These are phyloP conservation scores for Candida dendrica DNA, from an alignment of 805 yeast species.

Conservation along the genomic window DNA sequence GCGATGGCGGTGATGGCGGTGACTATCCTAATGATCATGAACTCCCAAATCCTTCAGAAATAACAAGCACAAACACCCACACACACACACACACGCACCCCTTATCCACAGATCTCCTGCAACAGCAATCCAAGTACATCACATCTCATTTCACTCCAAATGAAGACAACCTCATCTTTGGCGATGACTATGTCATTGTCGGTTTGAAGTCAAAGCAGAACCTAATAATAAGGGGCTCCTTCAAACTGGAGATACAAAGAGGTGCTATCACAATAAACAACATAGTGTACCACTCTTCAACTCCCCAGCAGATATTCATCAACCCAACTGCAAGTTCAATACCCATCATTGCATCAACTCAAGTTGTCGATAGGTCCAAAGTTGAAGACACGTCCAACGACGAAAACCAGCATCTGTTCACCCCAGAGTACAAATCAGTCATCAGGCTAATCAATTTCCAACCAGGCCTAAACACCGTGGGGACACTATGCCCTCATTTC, in stretches of 20 bases:
- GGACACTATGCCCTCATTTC: conserved; percentile 35
- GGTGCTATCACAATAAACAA: conserved; percentile 43
- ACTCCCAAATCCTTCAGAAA: too few species aligned
- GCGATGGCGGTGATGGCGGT: too few species aligned
- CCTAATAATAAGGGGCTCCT: conserved; percentile 42
- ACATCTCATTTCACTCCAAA: conserved; percentile 31
- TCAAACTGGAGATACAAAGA: conserved; percentile 31
- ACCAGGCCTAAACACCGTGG: conserved; percentile 41
- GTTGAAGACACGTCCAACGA: conserved; percentile 22
- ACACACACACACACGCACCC: neutral
- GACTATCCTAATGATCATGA: too few species aligned
- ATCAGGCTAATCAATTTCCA: conserved; percentile 27
- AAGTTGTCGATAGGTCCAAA: conserved; percentile 24
- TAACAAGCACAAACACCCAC: neutral
- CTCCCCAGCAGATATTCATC: conserved; percentile 24
- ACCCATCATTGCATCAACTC: conserved; percentile 40
- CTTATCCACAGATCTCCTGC: neutral
- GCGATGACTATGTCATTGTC: conserved; percentile 25
- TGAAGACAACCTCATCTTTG: conserved; percentile 30
- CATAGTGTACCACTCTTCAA: conserved; percentile 23
- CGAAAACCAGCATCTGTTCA: conserved; percentile 32
- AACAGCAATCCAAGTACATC: conserved; percentile 11
- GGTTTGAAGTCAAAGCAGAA: conserved; percentile 38
- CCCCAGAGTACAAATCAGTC: conserved; percentile 35
- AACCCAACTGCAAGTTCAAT: conserved; percentile 27